Evolutionary conservation across 139 green algal genomes (phyloP), one percentile per base, ranked within the genome.

Genomic region (Chlamydomonas schloesseri): DNA sequence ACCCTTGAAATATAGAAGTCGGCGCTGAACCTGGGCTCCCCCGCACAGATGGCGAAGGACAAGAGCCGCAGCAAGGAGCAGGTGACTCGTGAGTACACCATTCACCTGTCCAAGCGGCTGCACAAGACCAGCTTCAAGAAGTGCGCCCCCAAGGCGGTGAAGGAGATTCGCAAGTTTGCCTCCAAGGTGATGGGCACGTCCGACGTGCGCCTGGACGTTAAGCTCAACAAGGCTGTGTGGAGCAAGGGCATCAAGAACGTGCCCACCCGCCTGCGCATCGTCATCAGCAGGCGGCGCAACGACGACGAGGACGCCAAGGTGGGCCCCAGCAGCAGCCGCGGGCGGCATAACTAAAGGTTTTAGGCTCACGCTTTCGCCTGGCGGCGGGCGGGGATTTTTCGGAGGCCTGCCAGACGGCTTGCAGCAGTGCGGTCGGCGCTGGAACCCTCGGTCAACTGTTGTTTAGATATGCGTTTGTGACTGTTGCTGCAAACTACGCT

Each of bases 141-240:
- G 92, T 81, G 88, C 34, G 98, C 98, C 15, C 98, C 97, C 11
- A 92, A 93, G 57, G 98, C 98, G 37, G 89, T 99, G 26, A 98
- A 99, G 93, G 95, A 99, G 93, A 99, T 99, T 89, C 94, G 95
- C 83, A 95, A 96, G 91, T 99, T 99, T 82, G 98, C 97, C 28
- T 29, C 86, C 46, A 98, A 99, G 95, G 88, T 95, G 62, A 99
- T 99, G 98, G 94, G 94, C 81, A 99, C 98, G 33, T 95, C 88
- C 21, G 98, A 99, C 60, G 98, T 99, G 69, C 93, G 97, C 71
- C 71, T 99, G 47, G 98, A 99, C 91, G 97, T 99, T 28, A 98
- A 98, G 93, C 96, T 99, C 15, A 99, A 99, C 96, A 99, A 99
- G 95, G 93, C 93, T 3, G 93, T 99, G 33, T 99, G 98, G 98